Percentiles rank a stretch among this genome's conserved stretches.
Evolutionary conservation across 331 rosid genomes (phyloP).

Genomic region (Ulmus americana): DNA sequence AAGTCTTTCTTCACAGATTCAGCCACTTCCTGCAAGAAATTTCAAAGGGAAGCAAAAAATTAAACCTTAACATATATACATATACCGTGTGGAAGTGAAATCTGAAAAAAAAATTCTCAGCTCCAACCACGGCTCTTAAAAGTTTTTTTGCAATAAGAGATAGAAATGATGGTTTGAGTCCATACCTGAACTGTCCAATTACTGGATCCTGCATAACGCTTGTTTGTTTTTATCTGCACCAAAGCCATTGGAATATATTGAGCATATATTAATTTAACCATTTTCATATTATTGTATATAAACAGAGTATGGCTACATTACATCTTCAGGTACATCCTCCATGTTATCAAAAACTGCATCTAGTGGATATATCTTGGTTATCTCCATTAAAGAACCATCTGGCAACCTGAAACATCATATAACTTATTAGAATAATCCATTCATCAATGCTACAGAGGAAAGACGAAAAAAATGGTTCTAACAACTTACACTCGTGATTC

Average conservation of each 20-base stretch:
- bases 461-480: neutral
- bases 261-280: neutral
- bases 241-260: neutral
- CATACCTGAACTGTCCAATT: slow-evolving; percentile 88
- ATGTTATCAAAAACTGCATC: slow-evolving; percentile 86
- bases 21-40: slow-evolving; percentile 64
- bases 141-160: neutral
- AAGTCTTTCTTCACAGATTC: slow-evolving; percentile 79
- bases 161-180: neutral
- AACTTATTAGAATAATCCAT: slow-evolving; percentile 22
- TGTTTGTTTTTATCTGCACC: slow-evolving; percentile 66
- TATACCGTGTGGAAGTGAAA: neutral
- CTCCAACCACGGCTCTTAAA: neutral
- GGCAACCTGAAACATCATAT: slow-evolving; percentile 51
- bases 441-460: slow-evolving; percentile 12
- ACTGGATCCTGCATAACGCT: slow-evolving; percentile 84
- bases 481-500: slow-evolving; percentile 65
- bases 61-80: neutral
- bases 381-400: slow-evolving; percentile 86
- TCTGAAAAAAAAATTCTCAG: neutral
- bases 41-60: slow-evolving; percentile 16
- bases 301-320: slow-evolving; percentile 31
- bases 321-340: slow-evolving; percentile 94
- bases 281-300: neutral
- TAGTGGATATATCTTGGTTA: slow-evolving; percentile 78